These are phyloP conservation scores for Hygrocybe punicea DNA, from an alignment of 768 basidiomycete genomes.

Conservation along the genomic window DNA sequence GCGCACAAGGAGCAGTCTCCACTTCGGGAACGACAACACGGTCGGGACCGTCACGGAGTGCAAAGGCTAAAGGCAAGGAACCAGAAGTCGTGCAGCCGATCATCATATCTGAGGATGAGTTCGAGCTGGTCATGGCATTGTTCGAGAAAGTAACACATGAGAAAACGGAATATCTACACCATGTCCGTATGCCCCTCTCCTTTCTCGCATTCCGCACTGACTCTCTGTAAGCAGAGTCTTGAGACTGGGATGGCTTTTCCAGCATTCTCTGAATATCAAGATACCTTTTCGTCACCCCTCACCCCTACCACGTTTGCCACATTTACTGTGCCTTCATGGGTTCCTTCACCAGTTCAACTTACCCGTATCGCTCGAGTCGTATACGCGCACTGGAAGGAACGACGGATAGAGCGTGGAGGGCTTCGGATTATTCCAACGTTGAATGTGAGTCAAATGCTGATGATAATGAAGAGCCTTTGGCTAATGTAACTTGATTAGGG, in stretches of 20 bases:
- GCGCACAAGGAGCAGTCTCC: conserved; percentile 66
- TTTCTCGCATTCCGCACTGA: conserved; percentile 2
- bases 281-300: conserved; percentile 58
- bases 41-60: conserved; percentile 58
- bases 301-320: conserved; percentile 64
- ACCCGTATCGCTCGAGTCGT: conserved; percentile 65
- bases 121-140: conserved; percentile 92
- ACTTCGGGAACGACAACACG: conserved; percentile 25
- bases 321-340: conserved; percentile 62
- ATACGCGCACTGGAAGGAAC: conserved; percentile 89
- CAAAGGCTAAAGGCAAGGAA: conserved; percentile 83
- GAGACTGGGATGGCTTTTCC: conserved; percentile 69
- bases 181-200: conserved; percentile 48
- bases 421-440: conserved; percentile 82
- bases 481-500: conserved; percentile 44
- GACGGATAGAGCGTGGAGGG: conserved; percentile 75
- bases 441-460: conserved; percentile 56
- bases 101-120: conserved; percentile 84
- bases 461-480: not conserved
- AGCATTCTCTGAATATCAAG: conserved; percentile 69
- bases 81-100: conserved; percentile 62
- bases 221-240: conserved; percentile 43
- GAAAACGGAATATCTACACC: conserved; percentile 84
- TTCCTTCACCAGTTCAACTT: conserved; percentile 62
- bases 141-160: conserved; percentile 91